Conservation (phyloP, 495 filamentous ascomycete species). For the Rhypophila decipiens region DNA sequence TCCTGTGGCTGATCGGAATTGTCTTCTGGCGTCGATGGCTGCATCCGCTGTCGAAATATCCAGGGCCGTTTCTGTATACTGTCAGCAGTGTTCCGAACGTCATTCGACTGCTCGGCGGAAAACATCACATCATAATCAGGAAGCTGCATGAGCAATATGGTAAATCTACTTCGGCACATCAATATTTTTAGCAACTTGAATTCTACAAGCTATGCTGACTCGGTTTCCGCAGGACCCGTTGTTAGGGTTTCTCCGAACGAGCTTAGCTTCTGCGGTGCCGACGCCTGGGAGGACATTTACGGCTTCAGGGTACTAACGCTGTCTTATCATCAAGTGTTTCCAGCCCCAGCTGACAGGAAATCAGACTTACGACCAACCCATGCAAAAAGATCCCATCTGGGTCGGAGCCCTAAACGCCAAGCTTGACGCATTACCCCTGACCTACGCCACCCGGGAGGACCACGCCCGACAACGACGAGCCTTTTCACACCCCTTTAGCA, state of each 20-base stretch:
- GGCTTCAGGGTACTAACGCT: slow-evolving; percentile 28
- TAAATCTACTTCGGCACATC: not conserved
- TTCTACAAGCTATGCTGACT: not conserved
- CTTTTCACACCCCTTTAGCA: slow-evolving; percentile 43
- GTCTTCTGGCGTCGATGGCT: too few relatives aligned
- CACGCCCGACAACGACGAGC: slow-evolving; percentile 48
- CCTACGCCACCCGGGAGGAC: slow-evolving; percentile 11
- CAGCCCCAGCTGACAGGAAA: slow-evolving; percentile 28
- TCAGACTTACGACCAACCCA: too few relatives aligned
- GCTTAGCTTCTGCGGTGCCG: slow-evolving; percentile 13
- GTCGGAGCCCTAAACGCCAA: slow-evolving; percentile 24
- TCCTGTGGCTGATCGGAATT: too few relatives aligned
- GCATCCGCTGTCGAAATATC: too few relatives aligned
- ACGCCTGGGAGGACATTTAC: slow-evolving; percentile 46
- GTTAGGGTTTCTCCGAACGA: slow-evolving; percentile 15
- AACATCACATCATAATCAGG: too few relatives aligned
- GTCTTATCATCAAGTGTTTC: too few relatives aligned
- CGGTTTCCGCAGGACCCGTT: slow-evolving; percentile 4
- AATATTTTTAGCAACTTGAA: not conserved
- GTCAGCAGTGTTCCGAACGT: too few relatives aligned
- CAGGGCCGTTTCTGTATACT: too few relatives aligned
- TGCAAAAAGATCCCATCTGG: slow-evolving; percentile 42
- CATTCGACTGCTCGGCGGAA: too few relatives aligned
- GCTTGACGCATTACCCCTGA: slow-evolving; percentile 8
- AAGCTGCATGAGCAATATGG: slow-evolving; percentile 11